Evolutionary conservation across 768 basidiomycete species (phyloP), one percentile per base, ranked within the genome.

Genomic region (Tylopilus sp.): DNA sequence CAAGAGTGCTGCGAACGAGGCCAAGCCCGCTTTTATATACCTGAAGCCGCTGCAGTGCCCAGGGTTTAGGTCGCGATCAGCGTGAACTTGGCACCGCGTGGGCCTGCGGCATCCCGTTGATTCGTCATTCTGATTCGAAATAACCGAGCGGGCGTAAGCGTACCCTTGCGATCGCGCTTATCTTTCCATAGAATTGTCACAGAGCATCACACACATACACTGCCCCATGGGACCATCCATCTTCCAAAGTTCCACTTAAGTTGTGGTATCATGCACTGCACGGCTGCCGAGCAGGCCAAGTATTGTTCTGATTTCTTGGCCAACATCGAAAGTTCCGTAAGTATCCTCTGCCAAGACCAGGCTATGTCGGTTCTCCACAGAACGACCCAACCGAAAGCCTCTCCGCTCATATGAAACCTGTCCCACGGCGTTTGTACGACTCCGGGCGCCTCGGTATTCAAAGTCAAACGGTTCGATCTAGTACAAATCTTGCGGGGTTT

Each of bases 401-500:
- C 41, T 19, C 10, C 36, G 14, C 17, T 12, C 30, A 7, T 10
- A 21, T 21, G 31, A 31, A 37, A 14, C 8, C 43, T n/a, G 50
- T 16, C 28, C 9, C 46, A 46, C 29, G 40, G 31, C 41, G 22
- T 11, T 25, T 2, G 36, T 14, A 21, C 26, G 4, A 19, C 31
- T 3, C 37, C 37, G 38, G 47, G 38, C 56, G 50, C 26, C 59
- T 6, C 16, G 21, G 45, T 13, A 31, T 22, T 49, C 52, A 25
- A 61, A 58, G 53, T 37, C 36, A 55, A 62, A 55, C 34, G 26
- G 36, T 51, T 44, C 31, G 45, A 57, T 60, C 53, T 44, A 19
- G 21, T 6, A 38, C 21, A 21, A 56, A 53, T 49, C 42, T 7
- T 43, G 57, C 57, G 63, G 60, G 17, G 37, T 28, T 63, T 52